A percentile compares a stretch with the other conserved stretches of the same genome.
phyloP scores from a whole-genome alignment of 768 basidiomycete genomes.

The Boletus reticuloceps region DNA sequence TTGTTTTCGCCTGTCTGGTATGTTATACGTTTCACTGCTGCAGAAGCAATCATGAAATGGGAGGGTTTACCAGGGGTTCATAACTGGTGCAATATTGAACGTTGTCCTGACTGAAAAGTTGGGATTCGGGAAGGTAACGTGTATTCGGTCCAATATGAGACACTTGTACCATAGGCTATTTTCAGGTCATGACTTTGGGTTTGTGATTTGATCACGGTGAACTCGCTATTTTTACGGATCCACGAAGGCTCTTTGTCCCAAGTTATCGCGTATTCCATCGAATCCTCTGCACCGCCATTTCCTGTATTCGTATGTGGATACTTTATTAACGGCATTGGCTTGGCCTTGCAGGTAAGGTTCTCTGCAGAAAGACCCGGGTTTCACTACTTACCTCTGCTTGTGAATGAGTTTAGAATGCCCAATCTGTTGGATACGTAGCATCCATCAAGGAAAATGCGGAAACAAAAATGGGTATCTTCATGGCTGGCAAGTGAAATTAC shows the following conservation, averaged over 20 bases:
- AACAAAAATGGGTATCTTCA: conserved; percentile 60
- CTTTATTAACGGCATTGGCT: conserved; percentile 48
- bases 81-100: conserved; percentile 45
- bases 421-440: conserved; percentile 61
- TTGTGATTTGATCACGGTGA: neutral
- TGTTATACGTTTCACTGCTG: conserved; percentile 5
- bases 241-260: conserved; percentile 32
- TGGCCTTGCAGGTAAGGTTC: conserved; percentile 40
- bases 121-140: conserved; percentile 30
- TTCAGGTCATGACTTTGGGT: conserved; percentile 42
- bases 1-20: conserved; percentile 48
- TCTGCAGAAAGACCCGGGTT: neutral
- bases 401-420: conserved; percentile 39
- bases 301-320: conserved; percentile 46
- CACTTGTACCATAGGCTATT: neutral
- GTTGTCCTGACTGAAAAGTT: conserved; percentile 42
- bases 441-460: conserved; percentile 45
- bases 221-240: neutral
- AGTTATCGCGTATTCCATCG: conserved; percentile 46
- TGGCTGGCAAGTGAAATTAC: conserved; percentile 30
- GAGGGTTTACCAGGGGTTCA: conserved; percentile 34
- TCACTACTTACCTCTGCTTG: too few relatives aligned
- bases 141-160: too few relatives aligned
- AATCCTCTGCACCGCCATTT: conserved; percentile 47
- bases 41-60: conserved; percentile 17